These are phyloP conservation scores for Calonectria pteridis DNA, from an alignment of 2,329 filamentous ascomycete genomes.

Conservation along the genomic window DNA sequence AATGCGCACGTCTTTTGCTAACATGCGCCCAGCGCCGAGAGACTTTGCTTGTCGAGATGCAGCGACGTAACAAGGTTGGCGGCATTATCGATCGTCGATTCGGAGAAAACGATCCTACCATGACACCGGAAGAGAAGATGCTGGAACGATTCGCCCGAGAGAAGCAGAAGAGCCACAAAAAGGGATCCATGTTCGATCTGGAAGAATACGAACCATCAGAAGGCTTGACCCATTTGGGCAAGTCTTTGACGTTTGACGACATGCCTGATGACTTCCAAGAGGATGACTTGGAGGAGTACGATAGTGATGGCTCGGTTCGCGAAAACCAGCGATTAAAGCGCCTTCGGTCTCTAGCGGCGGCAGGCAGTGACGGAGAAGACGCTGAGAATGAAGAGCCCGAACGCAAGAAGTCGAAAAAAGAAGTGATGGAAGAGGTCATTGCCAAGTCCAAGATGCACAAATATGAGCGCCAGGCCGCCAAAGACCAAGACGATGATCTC, in stretches of 20 bases:
- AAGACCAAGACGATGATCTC: conserved; percentile 93
- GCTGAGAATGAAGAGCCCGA: conserved; percentile 74
- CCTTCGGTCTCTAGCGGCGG: conserved; percentile 59
- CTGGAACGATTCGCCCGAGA: conserved; percentile 91
- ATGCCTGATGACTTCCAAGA: conserved; percentile 80
- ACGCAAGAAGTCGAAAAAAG: conserved; percentile 93
- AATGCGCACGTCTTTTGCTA: conserved; percentile 17
- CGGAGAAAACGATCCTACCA: conserved; percentile 92
- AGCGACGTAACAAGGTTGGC: conserved; percentile 89
- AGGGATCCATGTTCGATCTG: conserved; percentile 86
- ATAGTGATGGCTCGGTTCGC: conserved; percentile 68
- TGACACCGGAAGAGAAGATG: conserved; percentile 94
- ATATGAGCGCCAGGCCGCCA: conserved; percentile 90
- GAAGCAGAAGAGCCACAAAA: conserved; percentile 83
- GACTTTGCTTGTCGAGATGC: conserved; percentile 91
- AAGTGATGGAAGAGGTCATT: conserved; percentile 98
- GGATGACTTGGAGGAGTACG: conserved; percentile 75
- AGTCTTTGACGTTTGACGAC: conserved; percentile 75
- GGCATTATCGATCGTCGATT: conserved; percentile 94
- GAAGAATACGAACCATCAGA: conserved; percentile 78
- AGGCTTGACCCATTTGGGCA: conserved; percentile 85
- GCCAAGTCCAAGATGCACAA: conserved; percentile 97
- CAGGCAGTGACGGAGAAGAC: conserved; percentile 62
- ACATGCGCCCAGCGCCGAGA: conserved; percentile 71
- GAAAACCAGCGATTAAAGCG: conserved; percentile 69